Evolutionary conservation across 495 filamentous ascomycete genomes (phyloP), one percentile per base, ranked within the genome.

Genomic region (Hypoxylon crocopeplum): DNA sequence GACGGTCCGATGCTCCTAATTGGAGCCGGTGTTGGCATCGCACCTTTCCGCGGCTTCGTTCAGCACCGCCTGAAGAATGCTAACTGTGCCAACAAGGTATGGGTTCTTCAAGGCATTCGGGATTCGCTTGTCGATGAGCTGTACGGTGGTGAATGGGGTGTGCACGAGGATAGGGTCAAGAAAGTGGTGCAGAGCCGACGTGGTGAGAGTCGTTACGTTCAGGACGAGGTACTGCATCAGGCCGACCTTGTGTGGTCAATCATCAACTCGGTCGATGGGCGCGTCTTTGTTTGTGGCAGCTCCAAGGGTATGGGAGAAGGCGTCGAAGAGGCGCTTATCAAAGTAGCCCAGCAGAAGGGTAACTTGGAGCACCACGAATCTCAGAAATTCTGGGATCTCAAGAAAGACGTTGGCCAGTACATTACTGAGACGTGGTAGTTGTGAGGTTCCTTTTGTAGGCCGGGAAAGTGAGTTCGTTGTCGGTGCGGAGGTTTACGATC

Each of bases 21-120:
- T 72, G 94, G 94, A 33, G 95, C 94, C 5, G 94, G 94, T 32
- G 94, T 98, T 16, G 94, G 94, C 52, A 91, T 98, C 72, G 94
- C 94, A 15, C 94, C 94, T 1, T 98, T 98, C 82, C 85, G 94
- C 27, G 94, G 94, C 20, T 98, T 98, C 70, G 95, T 98, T 20
- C 91, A 97, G 75, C 90, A 93, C 49, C 87, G 94, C 10, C 82
- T 98, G 47, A 89, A 91, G 79, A 96, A 91, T 44, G 94, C 95
- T 54, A 98, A 95, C 75, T 97, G 94, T 71, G 93, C 92, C 40
- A 98, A 98, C 78, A 98, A 98, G 75, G 94, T 98, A 63, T 98
- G 94, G 94, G 93, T 98, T 41, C 84, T 98, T 34, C 94, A 98
- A 74, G 94, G 94, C n/a, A 84, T 98, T 22, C 88, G 94, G 2